Base-by-base conservation (phyloP, 768 basidiomycete species). In the Collybiopsis confluens region DNA sequence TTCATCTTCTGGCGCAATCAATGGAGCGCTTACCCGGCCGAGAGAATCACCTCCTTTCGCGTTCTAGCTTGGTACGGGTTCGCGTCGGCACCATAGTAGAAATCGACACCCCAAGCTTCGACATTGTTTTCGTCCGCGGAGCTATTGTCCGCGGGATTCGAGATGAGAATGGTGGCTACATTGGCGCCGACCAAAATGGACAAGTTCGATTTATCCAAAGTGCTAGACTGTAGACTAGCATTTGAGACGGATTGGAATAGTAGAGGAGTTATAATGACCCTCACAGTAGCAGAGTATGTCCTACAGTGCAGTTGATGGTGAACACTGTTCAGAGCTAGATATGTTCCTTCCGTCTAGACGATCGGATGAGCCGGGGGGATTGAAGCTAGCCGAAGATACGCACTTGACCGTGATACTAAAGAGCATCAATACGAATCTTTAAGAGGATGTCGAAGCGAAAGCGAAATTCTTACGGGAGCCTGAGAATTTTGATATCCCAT, bases 1-100 rank as follows among this genome's bases (percentile, higher is more conserved):
- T 26, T 8, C 16, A 4, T 30, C 28, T 7, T 27, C 4, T 15
- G 9, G 3, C 35, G 13, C 16, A 35, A 26, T 36, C 28, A 11
- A n/a, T 44, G 33, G 26, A 6, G 40, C 3, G 11, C 55, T 26
- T 59, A 73, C 73, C 75, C 77, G 4, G 73, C 70, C 43, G 65
- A 69, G 2, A 83, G 64, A 45, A 83, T 73, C 27, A 83, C 80
- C 63, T 84, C 82, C 50, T 73, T 74, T 43, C 60, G 64, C 11
- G 75, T 77, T 26, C 68, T 62, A 27, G 75, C 75, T 3, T 64
- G 54, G 54, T 73, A 69, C 4, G 43, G 60, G 13, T 56, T 54
- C 8, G 30, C 20, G n/a, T 30, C 27, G 20, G 58, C 68, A 3
- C 59, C 59, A 38, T 66, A 43, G 18, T 69, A 59, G 62, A 81